Conservation (phyloP, 352 stramenopile genomes). For the Phytophthora nicotianae region DNA sequence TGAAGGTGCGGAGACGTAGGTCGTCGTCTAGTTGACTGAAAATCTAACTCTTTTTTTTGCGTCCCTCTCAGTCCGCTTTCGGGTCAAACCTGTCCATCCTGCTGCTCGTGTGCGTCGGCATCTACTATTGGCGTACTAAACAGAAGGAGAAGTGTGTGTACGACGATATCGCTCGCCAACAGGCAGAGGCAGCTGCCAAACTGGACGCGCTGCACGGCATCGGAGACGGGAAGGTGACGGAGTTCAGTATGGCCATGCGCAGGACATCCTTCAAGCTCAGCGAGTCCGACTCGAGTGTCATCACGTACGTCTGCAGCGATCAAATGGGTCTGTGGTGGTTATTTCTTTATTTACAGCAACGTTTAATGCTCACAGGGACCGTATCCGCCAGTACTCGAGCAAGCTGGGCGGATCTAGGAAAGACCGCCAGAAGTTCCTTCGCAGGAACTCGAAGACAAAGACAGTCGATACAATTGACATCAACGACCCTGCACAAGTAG, state of each 20-base stretch:
- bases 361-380: conserved; percentile 45
- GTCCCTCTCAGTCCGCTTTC: conserved; percentile 51
- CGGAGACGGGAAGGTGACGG: conserved; percentile 52
- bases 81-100: conserved; percentile 69
- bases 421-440: conserved; percentile 79
- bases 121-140: conserved; percentile 74
- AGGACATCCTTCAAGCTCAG: conserved; percentile 75
- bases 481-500: conserved; percentile 38
- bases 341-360: background rate
- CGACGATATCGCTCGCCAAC: conserved; percentile 67
- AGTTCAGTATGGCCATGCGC: conserved; percentile 54
- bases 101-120: conserved; percentile 60
- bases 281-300: conserved; percentile 59
- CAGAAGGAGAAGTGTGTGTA: conserved; percentile 64
- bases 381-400: conserved; percentile 77
- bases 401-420: conserved; percentile 64
- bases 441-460: conserved; percentile 40
- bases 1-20: conserved; percentile 49
- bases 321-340: background rate
- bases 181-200: conserved; percentile 68
- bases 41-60: background rate
- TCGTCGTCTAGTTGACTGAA: background rate
- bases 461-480: conserved; percentile 29
- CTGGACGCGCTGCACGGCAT: conserved; percentile 64
- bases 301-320: conserved; percentile 62